Base-by-base conservation (phyloP, 2,329 filamentous ascomycete species). In the Truncatella angustata region DNA sequence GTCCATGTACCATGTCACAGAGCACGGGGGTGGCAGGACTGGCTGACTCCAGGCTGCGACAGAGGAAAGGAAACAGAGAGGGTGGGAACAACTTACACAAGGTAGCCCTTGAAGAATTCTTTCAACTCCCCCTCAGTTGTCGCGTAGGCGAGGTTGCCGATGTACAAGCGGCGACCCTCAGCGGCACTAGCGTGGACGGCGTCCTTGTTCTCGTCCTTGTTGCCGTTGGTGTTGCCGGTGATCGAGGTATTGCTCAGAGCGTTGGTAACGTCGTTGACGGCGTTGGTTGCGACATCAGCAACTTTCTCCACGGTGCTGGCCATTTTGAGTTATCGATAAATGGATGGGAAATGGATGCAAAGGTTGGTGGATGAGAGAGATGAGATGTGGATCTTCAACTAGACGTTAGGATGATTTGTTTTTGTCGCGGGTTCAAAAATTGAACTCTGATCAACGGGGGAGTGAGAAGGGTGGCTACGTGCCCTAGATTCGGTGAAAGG, bases 61-160 rank as follows among this genome's bases (percentile, higher is more conserved):
- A n/a, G n/a, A n/a, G n/a, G n/a, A n/a, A n/a, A n/a, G n/a, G n/a
- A n/a, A n/a, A n/a, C 14, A 32, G 9, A 44, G 16, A 35, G 11
- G 21, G 16, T 10, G 24, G 16, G 5, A n/a, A 35, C 12, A 43
- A 51, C 93, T 84, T 85, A 99, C 94, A 99, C 91, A 82, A 94
- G 88, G 84, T 96, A 97, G 77, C 87, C 90, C 84, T 94, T 93
- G 88, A 99, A 99, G 85, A 99, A 99, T 68, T 94, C 90, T 84
- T 95, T 96, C 85, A 99, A 91, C 87, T 97, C 91, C 88, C 90
- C 94, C 90, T 97, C 94, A 76, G 91, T 96, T 87, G 94, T 97
- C 87, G 93, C 92, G 77, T 99, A 99, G 70, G 94, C 94, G 86
- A 99, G 90, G 84, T 99, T 99, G 83, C 94, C 94, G 82, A 99